phyloP scores from a whole-genome alignment of 148 eudicot genomes.

The Rhododendron ovatum region DNA sequence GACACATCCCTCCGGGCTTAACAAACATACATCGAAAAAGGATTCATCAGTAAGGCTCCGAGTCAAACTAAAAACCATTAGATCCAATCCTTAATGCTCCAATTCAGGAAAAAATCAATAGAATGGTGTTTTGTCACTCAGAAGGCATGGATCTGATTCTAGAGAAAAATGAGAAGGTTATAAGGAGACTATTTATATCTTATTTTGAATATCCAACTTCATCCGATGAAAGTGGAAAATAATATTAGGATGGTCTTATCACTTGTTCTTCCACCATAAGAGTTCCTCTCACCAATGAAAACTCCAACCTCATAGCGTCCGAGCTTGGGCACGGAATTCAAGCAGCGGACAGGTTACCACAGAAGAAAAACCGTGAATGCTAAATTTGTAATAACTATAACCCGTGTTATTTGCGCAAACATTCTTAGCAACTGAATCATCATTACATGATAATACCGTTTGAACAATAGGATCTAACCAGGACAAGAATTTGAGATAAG shows the following conservation, averaged over 20 bases:
- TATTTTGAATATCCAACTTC: not conserved
- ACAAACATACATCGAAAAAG: not conserved
- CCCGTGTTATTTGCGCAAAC: not conserved
- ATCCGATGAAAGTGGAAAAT: not conserved
- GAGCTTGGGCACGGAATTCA: not conserved
- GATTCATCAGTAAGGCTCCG: not conserved
- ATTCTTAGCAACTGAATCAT: not conserved
- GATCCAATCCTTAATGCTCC: not conserved
- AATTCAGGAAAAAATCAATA: not conserved
- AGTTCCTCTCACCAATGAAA: not conserved
- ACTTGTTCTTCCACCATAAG: not conserved
- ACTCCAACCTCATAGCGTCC: not conserved
- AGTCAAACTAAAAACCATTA: not conserved
- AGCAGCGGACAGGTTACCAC: not conserved
- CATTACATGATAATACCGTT: not conserved
- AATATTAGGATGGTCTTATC: not conserved
- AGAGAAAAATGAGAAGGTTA: not conserved
- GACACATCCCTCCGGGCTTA: not conserved
- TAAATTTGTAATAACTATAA: not conserved
- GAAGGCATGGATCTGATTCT: conserved; percentile 1
- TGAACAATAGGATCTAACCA: not conserved
- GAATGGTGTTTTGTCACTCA: not conserved
- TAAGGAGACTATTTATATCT: not conserved
- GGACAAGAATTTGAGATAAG: not conserved
- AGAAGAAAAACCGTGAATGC: not conserved